phyloP scores from a whole-genome alignment of 2,329 filamentous ascomycete species.

The Nigrospora sphaerica region DNA sequence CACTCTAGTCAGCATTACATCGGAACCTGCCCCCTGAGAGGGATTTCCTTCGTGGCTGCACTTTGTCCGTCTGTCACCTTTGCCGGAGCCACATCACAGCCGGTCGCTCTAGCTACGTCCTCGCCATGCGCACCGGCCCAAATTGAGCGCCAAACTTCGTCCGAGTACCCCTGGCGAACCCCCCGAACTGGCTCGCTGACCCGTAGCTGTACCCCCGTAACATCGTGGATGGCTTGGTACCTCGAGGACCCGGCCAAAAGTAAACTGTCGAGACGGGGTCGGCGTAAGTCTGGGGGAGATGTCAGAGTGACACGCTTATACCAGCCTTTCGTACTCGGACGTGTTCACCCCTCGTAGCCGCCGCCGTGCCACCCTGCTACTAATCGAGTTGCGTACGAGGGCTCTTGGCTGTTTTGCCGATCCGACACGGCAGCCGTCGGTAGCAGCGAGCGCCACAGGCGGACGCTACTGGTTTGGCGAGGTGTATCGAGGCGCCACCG shows the following conservation, averaged over 20 bases:
- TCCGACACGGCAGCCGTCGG: not conserved
- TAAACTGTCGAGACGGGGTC: slow-evolving; percentile 2
- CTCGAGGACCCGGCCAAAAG: not conserved
- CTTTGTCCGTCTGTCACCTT: no score
- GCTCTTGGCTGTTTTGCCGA: not conserved
- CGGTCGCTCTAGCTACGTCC: no score
- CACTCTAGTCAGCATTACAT: no score
- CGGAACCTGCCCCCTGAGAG: no score
- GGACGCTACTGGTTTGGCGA: slow-evolving; percentile 4
- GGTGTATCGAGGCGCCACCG: not conserved
- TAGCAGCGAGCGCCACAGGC: not conserved
- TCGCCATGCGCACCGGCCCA: no score
- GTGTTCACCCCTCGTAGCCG: not conserved
- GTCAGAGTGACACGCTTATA: not conserved
- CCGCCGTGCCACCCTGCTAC: not conserved
- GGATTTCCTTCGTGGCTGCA: no score
- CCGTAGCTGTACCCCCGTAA: not conserved
- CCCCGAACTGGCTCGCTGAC: slow-evolving; percentile 1
- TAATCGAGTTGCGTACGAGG: no score
- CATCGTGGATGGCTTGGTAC: slow-evolving; percentile 3
- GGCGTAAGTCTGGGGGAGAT: not conserved
- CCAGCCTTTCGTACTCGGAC: not conserved
- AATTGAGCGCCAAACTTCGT: not conserved
- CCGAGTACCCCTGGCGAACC: not conserved
- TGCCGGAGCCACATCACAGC: no score